These are phyloP conservation scores for Neurospora crassa DNA, from an alignment of 2,329 filamentous ascomycete genomes.

Conservation along the genomic window DNA sequence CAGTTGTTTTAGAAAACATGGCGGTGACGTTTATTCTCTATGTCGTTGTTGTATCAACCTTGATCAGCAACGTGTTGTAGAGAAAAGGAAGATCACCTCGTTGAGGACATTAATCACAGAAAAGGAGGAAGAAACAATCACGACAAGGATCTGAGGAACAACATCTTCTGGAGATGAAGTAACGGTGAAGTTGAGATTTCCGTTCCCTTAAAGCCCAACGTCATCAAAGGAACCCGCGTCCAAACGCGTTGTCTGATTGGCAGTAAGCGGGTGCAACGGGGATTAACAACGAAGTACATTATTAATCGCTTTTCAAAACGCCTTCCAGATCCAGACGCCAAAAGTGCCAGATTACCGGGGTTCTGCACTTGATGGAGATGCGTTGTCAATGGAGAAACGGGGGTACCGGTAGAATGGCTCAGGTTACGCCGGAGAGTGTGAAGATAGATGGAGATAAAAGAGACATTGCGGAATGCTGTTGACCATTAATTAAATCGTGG, in stretches of 20 bases:
- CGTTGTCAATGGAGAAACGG: background rate
- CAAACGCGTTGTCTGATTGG: background rate
- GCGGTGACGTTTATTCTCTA: background rate
- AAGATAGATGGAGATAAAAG: background rate
- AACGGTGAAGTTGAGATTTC: background rate
- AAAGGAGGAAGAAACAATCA: background rate
- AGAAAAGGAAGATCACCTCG: background rate
- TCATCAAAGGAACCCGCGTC: background rate
- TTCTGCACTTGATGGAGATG: background rate
- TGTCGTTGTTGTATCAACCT: background rate
- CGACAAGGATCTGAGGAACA: background rate
- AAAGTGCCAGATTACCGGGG: background rate
- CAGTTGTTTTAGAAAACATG: background rate
- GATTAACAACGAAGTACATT: background rate
- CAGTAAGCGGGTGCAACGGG: background rate
- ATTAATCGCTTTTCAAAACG: background rate
- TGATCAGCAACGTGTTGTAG: background rate
- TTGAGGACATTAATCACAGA: background rate
- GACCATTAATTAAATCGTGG: background rate
- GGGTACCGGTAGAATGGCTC: background rate
- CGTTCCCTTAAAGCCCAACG: background rate
- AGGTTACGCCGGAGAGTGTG: background rate
- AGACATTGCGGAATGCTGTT: background rate
- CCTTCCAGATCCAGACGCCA: background rate
- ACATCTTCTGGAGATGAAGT: background rate